A percentile compares a stretch with the other conserved stretches of the same genome.
These are phyloP conservation scores for Dendrostoma leiphaemia DNA, from an alignment of 2,329 filamentous ascomycete genomes.

Conservation along the genomic window DNA sequence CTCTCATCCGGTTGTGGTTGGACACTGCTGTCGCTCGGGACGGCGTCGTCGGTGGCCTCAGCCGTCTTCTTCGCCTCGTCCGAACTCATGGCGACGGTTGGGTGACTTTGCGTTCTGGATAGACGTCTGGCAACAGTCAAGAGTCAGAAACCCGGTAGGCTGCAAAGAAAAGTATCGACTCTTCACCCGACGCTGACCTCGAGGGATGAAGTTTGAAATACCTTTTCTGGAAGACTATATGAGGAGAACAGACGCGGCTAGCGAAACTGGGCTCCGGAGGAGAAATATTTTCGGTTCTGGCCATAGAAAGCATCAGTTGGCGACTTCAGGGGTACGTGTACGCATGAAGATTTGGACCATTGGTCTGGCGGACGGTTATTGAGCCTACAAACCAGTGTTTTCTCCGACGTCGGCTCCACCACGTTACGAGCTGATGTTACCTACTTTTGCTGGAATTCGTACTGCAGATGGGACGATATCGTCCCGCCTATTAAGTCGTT, in stretches of 20 bases:
- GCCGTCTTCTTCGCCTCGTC: slow-evolving; percentile 5
- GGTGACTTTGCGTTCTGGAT: not conserved
- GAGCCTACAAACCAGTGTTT: not conserved
- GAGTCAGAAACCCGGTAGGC: not conserved
- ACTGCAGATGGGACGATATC: not conserved
- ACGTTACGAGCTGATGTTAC: not conserved
- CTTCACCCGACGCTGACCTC: not conserved
- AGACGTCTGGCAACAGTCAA: not conserved
- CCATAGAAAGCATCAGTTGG: not conserved
- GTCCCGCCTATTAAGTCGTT: not conserved
- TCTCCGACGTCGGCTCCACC: not conserved
- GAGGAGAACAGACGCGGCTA: not conserved
- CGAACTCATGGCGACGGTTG: not conserved
- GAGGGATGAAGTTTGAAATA: not conserved
- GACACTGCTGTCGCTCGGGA: not conserved
- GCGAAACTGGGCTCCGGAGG: not conserved
- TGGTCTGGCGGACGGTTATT: not conserved
- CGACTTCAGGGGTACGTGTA: not conserved
- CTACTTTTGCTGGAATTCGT: not conserved
- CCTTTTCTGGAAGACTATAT: not conserved
- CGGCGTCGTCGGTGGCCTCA: slow-evolving; percentile 6
- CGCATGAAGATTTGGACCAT: not conserved
- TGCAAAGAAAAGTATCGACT: not conserved
- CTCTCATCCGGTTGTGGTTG: not conserved
- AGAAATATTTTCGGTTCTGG: not conserved